Conservation (phyloP, 495 filamentous ascomycete genomes). For the Oidiodendron maius region DNA sequence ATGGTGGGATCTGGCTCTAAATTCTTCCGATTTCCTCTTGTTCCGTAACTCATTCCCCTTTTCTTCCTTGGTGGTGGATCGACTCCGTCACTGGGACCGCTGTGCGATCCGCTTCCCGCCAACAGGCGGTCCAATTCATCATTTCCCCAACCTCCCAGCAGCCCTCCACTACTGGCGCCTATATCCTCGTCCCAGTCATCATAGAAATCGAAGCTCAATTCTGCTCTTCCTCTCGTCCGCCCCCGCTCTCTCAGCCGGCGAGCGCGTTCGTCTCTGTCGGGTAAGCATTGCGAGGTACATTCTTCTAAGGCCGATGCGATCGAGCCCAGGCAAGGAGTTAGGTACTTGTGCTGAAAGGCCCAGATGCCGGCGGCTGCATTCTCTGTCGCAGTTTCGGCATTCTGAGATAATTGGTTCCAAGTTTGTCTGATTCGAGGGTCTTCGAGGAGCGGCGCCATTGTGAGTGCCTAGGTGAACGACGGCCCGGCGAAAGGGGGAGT, state of each 20-base stretch:
- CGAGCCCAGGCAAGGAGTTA: conserved; percentile 72
- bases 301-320: conserved; percentile 58
- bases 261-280: conserved; percentile 65
- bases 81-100: conserved; percentile 35
- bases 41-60: conserved; percentile 85
- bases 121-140: conserved; percentile 86
- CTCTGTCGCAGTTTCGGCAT: conserved; percentile 87
- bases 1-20: conserved; percentile 75
- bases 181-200: conserved; percentile 92
- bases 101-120: conserved; percentile 61
- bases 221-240: conserved; percentile 57
- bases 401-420: conserved; percentile 89
- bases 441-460: conserved; percentile 53
- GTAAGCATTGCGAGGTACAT: conserved; percentile 68
- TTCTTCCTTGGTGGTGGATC: conserved; percentile 65
- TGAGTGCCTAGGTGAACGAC: not conserved
- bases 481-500: not conserved
- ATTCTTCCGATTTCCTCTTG: conserved; percentile 64
- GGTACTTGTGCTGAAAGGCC: conserved; percentile 77
- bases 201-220: conserved; percentile 94
- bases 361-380: conserved; percentile 84
- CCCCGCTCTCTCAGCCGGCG: conserved; percentile 55
- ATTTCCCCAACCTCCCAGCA: conserved; percentile 49
- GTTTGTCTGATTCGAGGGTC: conserved; percentile 92
- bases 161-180: conserved; percentile 33